Percentiles rank a stretch among this genome's conserved stretches.
phyloP scores from a whole-genome alignment of 768 basidiomycete species.

The Leccinellum rugosiceps region DNA sequence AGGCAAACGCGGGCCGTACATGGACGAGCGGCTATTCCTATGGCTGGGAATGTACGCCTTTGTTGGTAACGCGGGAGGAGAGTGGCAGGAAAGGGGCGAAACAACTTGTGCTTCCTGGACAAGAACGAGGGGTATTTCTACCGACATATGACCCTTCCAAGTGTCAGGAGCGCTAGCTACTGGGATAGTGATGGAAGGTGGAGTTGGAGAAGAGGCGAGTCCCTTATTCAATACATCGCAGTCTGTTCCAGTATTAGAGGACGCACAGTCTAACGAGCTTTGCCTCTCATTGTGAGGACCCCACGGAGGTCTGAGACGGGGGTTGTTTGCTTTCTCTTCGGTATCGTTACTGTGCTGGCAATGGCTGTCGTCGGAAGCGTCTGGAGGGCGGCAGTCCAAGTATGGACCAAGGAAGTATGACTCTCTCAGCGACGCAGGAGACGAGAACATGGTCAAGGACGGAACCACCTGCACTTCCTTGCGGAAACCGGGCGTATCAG shows the following conservation, averaged over 20 bases:
- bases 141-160: not conserved
- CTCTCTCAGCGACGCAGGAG: not conserved
- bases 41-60: constrained; percentile 1
- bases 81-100: not conserved
- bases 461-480: not conserved
- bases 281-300: not conserved
- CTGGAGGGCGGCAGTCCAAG: constrained; percentile 4
- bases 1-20: not conserved
- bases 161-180: not conserved
- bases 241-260: not conserved
- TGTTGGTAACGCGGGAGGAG: constrained; percentile 1
- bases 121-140: not conserved
- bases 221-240: constrained; percentile 4
- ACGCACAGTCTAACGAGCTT: not conserved
- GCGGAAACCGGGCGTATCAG: not conserved
- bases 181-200: too few relatives aligned
- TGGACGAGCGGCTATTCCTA: not conserved
- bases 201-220: not conserved
- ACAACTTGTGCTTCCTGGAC: not conserved
- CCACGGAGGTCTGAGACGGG: not conserved
- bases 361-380: constrained; percentile 6
- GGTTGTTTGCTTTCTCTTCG: not conserved
- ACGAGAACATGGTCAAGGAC: not conserved
- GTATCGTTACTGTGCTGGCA: not conserved
- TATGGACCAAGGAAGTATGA: not conserved